Conservation (phyloP, 192 early-diverging fungal genomes). For the Diversispora epigaea region DNA sequence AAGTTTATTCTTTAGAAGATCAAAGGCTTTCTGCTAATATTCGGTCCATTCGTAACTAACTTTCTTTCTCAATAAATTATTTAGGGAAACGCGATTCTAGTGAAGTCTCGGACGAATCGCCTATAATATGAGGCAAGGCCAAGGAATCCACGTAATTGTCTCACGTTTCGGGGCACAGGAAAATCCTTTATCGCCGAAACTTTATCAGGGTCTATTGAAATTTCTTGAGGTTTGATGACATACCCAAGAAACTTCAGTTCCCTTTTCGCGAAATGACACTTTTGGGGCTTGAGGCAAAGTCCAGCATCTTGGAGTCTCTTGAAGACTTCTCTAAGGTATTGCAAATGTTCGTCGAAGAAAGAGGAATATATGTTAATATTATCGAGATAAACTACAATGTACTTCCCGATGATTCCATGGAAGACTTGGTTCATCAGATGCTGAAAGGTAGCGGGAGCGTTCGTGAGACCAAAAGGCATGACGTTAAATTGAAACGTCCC, state of each 20-base stretch:
- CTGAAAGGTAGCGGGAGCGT: too few relatives aligned
- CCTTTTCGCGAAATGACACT: too few relatives aligned
- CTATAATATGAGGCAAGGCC: not conserved
- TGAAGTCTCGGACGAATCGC: not conserved
- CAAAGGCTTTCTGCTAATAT: not conserved
- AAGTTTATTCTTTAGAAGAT: not conserved
- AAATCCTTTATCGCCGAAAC: not conserved
- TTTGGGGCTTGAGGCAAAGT: too few relatives aligned
- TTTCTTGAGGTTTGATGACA: not conserved
- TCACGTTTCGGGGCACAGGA: not conserved
- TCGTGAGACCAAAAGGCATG: slow-evolving; percentile 35
- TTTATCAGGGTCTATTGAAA: not conserved
- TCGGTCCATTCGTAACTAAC: not conserved
- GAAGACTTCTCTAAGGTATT: not conserved
- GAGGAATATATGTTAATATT: not conserved
- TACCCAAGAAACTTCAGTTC: not conserved
- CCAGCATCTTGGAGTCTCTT: not conserved
- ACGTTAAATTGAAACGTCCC: slow-evolving; percentile 34
- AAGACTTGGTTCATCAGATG: too few relatives aligned
- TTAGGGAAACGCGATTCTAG: not conserved
- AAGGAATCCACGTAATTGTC: not conserved
- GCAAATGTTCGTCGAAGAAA: not conserved
- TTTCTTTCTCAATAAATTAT: not conserved
- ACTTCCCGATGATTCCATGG: not conserved
- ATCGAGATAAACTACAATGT: not conserved